Base-by-base conservation (phyloP, 768 basidiomycete genomes). In the Cyathus striatus region DNA sequence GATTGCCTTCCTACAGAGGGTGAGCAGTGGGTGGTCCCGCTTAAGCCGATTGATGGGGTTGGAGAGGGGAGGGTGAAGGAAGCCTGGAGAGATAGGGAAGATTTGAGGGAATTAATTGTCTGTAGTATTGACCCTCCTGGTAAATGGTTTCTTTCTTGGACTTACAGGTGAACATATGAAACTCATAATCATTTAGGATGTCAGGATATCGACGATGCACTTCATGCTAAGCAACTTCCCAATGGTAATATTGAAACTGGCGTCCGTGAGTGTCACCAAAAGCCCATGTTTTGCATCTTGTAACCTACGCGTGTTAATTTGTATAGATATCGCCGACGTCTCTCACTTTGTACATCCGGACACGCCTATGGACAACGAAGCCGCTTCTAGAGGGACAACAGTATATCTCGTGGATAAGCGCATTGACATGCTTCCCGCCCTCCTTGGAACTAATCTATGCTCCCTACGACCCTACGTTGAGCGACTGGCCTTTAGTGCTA, bases 391-490 rank as follows among this genome's bases (percentile, higher is more conserved):
- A 47, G 95, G 95, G 4, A 97, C 95, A 4, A 98, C 95, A 0
- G 95, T 99, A 1, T 99, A 98, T 60, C 79, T 99, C 2, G 95
- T 98, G 4, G 95, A 99, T 70, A 95, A 94, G 63, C 89, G 95
- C 24, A 92, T 99, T 40, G 96, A 98, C 68, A 99, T 99, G 96
- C 72, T 99, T 38, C 96, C 96, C 0, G 70, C 83, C 3, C 73
- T 99, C 6, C 73, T 99, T 5, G 96, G 96, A 1, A 98, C 95
- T 1, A 99, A 98, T 55, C 65, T 99, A 9, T 99, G 96, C 59
- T 95, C 92, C 4, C 70, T 99, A 27, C 66, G 95, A 37, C 92
- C 94, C 1, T 78, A 86, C 53, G 94, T 99, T 5, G 96, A 98
- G 64, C 75, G 96, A 21, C 62, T 99, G 36, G 96, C 95, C 2